These are phyloP conservation scores for Mycosphaerelloides madeirae DNA, from an alignment of 2,329 filamentous ascomycete genomes.

Conservation along the genomic window DNA sequence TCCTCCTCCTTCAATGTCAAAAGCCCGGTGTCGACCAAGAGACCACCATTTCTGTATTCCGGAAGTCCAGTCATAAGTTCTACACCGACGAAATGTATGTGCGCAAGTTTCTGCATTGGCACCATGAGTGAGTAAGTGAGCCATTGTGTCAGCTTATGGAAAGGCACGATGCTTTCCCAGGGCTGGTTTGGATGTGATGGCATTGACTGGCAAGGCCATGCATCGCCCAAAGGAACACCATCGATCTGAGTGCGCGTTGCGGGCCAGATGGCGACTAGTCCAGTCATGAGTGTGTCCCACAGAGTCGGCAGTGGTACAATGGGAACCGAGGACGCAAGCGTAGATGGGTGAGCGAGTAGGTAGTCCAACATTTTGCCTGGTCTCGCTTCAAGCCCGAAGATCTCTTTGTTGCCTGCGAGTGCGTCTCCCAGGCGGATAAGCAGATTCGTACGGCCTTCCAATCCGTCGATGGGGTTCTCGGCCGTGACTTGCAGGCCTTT, in stretches of 20 bases:
- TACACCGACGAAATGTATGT: constrained; percentile 73
- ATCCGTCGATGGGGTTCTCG: constrained; percentile 73
- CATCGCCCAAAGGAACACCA: constrained; percentile 81
- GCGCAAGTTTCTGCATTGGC: constrained; percentile 76
- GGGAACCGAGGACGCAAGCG: constrained; percentile 80
- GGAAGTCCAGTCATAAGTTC: constrained; percentile 85
- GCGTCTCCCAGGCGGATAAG: constrained; percentile 71
- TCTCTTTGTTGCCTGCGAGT: constrained; percentile 66
- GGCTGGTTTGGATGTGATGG: constrained; percentile 65
- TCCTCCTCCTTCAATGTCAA: constrained; percentile 70
- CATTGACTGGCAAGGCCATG: constrained; percentile 85
- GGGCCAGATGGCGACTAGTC: constrained; percentile 84
- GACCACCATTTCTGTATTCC: constrained; percentile 86
- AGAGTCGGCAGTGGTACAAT: constrained; percentile 82
- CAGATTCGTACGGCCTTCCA: constrained; percentile 78
- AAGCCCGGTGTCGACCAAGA: constrained; percentile 81
- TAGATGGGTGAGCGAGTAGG: constrained; percentile 84
- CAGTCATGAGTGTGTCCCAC: constrained; percentile 87
- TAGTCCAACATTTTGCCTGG: constrained; percentile 96
- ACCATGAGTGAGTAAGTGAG: constrained; percentile 91
- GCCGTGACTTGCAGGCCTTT: constrained; percentile 80
- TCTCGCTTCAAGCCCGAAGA: constrained; percentile 77
- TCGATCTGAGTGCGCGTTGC: constrained; percentile 79
- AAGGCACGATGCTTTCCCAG: constrained; percentile 80
- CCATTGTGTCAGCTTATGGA: constrained; percentile 95